Evolutionary conservation across 2,329 filamentous ascomycete genomes (phyloP).

Genomic region (Chalaropsis ovoidea): DNA sequence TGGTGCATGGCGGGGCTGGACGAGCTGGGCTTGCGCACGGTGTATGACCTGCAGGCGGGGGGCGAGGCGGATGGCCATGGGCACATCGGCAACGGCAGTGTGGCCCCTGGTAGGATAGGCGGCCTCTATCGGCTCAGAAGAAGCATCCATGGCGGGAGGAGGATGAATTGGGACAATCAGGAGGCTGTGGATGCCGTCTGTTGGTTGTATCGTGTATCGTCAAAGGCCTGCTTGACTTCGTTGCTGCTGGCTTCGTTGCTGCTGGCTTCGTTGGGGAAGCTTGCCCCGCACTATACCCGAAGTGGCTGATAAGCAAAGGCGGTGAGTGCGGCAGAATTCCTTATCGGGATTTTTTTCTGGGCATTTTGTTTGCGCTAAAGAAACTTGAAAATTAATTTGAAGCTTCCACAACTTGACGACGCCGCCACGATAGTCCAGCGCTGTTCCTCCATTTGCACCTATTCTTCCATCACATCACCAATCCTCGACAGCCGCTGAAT

Average conservation of each 20-base stretch:
- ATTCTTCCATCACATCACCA: background rate
- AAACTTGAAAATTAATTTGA: background rate
- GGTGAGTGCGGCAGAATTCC: constrained; percentile 32
- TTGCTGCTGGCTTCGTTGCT: background rate
- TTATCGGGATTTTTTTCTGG: constrained; percentile 24
- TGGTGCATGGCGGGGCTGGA: constrained; percentile 17
- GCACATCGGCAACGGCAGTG: constrained; percentile 51
- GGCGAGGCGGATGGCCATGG: background rate
- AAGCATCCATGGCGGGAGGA: background rate
- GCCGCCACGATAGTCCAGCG: background rate
- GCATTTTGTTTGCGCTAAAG: background rate
- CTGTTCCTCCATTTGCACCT: background rate
- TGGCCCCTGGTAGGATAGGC: constrained; percentile 59
- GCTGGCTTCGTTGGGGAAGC: background rate
- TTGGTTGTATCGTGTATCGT: background rate
- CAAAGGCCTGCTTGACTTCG: no score
- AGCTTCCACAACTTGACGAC: background rate
- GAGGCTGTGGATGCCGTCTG: background rate
- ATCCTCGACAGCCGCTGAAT: background rate
- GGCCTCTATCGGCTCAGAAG: constrained; percentile 32
- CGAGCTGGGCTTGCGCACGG: constrained; percentile 18
- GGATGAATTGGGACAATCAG: background rate
- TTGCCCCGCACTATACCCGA: constrained; percentile 33
- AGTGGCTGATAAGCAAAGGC: constrained; percentile 27
- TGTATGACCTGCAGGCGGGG: constrained; percentile 17